A percentile compares a stretch with the other conserved stretches of the same genome.
phyloP scores from a whole-genome alignment of 768 basidiomycete species.

The Suillus americanus region DNA sequence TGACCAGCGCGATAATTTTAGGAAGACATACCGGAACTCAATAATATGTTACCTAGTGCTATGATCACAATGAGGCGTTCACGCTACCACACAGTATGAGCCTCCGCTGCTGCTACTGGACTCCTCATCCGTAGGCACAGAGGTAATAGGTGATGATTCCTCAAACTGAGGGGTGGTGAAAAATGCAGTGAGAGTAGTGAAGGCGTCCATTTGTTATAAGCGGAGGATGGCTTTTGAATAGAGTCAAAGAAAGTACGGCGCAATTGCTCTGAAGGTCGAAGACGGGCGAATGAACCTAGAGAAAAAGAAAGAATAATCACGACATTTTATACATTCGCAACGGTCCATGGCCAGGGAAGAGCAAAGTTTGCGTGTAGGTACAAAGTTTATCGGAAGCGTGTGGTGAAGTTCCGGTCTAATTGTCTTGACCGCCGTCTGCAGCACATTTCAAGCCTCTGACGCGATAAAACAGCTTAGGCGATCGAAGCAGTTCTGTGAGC shows the following conservation, averaged over 20 bases:
- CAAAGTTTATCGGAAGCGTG: conserved; percentile 2
- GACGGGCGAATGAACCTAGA: background rate
- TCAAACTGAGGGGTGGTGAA: conserved; percentile 5
- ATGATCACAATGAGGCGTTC: background rate
- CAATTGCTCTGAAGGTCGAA: conserved; percentile 10
- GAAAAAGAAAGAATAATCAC: background rate
- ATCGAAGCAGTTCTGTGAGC: background rate
- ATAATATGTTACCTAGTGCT: conserved; percentile 2
- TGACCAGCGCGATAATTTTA: background rate
- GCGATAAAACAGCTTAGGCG: background rate
- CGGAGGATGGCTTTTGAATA: background rate
- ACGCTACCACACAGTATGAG: conserved; percentile 10
- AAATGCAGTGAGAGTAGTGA: conserved; percentile 4
- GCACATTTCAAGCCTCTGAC: background rate
- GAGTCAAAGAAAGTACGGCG: background rate
- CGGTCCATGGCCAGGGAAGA: background rate
- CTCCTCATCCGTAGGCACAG: conserved; percentile 10
- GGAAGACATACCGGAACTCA: background rate
- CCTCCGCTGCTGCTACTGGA: conserved; percentile 6
- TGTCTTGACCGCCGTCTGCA: background rate
- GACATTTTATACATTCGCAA: background rate
- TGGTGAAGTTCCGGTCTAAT: background rate
- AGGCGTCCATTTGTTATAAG: conserved; percentile 7
- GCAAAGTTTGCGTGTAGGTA: background rate
- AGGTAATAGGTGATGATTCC: conserved; percentile 4